Conservation (phyloP, 257 asterid species). For the Lithospermum erythrorhizon region DNA sequence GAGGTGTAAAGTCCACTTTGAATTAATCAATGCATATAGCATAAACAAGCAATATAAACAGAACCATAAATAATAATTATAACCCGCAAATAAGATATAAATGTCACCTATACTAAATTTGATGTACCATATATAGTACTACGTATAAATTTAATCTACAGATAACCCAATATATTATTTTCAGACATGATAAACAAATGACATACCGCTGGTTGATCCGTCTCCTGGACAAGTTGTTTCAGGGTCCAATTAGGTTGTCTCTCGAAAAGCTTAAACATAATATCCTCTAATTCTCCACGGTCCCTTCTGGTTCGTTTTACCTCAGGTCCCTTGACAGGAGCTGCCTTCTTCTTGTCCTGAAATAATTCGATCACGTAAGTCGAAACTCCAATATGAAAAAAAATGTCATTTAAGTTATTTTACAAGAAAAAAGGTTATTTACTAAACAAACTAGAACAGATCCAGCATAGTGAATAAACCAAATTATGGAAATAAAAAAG, state of each 20-base stretch:
- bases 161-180: not conserved
- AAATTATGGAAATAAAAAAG: no score
- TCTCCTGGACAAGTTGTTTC: constrained; percentile 85
- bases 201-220: constrained; percentile 92
- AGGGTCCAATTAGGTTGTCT: constrained; percentile 85
- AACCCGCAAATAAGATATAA: not conserved
- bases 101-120: not conserved
- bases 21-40: not conserved
- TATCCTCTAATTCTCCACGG: constrained; percentile 86
- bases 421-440: no score
- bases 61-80: not conserved
- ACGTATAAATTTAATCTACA: no score
- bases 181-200: constrained; percentile 7
- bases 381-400: not conserved
- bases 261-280: constrained; percentile 91
- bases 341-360: constrained; percentile 81
- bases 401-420: not conserved
- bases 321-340: constrained; percentile 67
- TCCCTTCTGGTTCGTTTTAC: constrained; percentile 84
- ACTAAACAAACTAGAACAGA: no score
- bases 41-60: no score
- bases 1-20: not conserved
- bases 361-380: not conserved
- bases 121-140: not conserved
- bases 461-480: no score